Percentiles rank a stretch among this genome's conserved stretches.
These are phyloP conservation scores for Moniliella sp. DNA, from an alignment of 1,284 basidiomycete species.

Conservation along the genomic window DNA sequence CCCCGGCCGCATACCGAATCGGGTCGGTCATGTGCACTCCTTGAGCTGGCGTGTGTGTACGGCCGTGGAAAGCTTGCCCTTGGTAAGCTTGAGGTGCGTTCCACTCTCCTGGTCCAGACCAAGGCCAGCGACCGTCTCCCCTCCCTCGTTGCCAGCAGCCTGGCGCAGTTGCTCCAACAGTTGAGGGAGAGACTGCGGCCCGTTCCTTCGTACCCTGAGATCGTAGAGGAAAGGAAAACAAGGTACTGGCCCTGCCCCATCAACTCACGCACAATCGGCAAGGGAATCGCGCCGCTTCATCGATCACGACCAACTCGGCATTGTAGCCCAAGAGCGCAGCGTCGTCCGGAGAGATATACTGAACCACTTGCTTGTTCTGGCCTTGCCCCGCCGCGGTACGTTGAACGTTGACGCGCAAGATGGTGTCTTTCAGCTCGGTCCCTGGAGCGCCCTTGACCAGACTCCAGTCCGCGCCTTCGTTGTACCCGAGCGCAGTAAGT, in stretches of 20 bases:
- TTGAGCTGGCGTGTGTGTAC: conserved; percentile 51
- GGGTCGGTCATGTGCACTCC: conserved; percentile 87
- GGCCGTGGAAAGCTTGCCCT: conserved; percentile 21
- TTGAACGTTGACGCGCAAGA: conserved; percentile 88
- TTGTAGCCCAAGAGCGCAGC: conserved; percentile 76
- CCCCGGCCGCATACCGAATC: conserved; percentile 70
- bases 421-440: conserved; percentile 87
- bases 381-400: conserved; percentile 54
- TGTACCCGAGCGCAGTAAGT: conserved; percentile 76
- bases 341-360: conserved; percentile 88
- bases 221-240: conserved; percentile 91
- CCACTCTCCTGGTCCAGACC: neutral
- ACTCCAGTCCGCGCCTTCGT: conserved; percentile 93
- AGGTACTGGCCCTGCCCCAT: conserved; percentile 56
- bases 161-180: conserved; percentile 84
- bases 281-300: conserved; percentile 90
- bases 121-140: neutral
- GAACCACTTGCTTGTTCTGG: conserved; percentile 15
- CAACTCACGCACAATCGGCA: conserved; percentile 77
- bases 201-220: conserved; percentile 97
- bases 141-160: conserved; percentile 21
- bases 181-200: conserved; percentile 91
- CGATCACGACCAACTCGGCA: conserved; percentile 89
- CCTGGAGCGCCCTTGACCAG: conserved; percentile 58
- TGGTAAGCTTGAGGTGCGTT: neutral